phyloP scores from a whole-genome alignment of 345 rosid genomes.

The Eucalyptus pauciflora region DNA sequence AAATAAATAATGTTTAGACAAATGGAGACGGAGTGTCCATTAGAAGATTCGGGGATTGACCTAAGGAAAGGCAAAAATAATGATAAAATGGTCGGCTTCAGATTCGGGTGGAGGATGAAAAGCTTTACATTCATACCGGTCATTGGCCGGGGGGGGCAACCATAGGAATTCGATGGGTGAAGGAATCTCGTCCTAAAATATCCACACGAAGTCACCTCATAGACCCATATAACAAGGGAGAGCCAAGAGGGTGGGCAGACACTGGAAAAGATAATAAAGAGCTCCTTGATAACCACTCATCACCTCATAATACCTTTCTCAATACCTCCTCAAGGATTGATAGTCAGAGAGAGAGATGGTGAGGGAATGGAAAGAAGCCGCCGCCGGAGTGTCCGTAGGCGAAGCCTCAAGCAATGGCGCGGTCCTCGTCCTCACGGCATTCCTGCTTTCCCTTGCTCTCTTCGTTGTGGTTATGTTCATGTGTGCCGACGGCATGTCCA shows the following conservation, averaged over 20 bases:
- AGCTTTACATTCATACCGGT: neutral
- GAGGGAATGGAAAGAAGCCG: slow-evolving; percentile 8
- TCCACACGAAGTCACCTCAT: neutral
- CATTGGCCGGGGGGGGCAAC: neutral
- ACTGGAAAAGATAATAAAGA: neutral
- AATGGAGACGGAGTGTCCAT: neutral
- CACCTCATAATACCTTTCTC: neutral
- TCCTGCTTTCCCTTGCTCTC: slow-evolving; percentile 16
- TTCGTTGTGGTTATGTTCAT: slow-evolving; percentile 15
- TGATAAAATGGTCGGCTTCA: neutral
- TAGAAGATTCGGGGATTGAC: neutral
- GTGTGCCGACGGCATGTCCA: slow-evolving; percentile 45
- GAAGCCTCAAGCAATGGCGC: neutral
- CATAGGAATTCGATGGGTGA: neutral
- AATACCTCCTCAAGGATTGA: neutral
- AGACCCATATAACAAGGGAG: neutral
- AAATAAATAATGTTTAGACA: neutral
- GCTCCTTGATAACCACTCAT: neutral
- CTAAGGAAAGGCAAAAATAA: neutral
- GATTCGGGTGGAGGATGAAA: neutral
- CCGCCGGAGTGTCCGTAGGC: neutral
- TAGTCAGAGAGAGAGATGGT: slow-evolving; percentile 2
- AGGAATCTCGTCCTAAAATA: neutral
- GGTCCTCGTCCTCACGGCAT: slow-evolving; percentile 14
- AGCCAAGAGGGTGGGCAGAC: neutral